A percentile compares a stretch with the other conserved stretches of the same genome.
These are phyloP conservation scores for sorghum (Sorghum bicolor) DNA, from an alignment of 176 grass and related monocot species.

Conservation along the genomic window Sorghum_bicolor_NCBIv3 NC_012875.2:59577501-59578000, in stretches of 20 bases:
- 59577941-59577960: neutral
- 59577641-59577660: slow-evolving; percentile 5
- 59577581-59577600: slow-evolving; percentile 56
- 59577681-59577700: neutral
- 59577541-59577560: slow-evolving; percentile 41
- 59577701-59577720: neutral
- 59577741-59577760: slow-evolving; percentile 12
- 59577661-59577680: neutral
- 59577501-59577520: slow-evolving; percentile 37
- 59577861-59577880: slow-evolving; percentile 12
- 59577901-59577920: neutral
- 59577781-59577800: slow-evolving; percentile 28
- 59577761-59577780: slow-evolving; percentile 17
- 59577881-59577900: neutral
- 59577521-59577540: slow-evolving; percentile 31
- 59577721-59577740: slow-evolving; percentile 46
- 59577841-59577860: slow-evolving; percentile 6
- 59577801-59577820: slow-evolving; percentile 3
- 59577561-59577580: slow-evolving; percentile 58
- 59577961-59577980: slow-evolving; percentile 5
- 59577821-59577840: slow-evolving; percentile 27
- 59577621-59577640: neutral
- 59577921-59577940: neutral
- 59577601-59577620: slow-evolving; percentile 33
- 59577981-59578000: neutral